A percentile compares a stretch with the other conserved stretches of the same genome.
phyloP scores from a whole-genome alignment of 1,139 yeast species.

The Debaryomycetaceae sp. region DNA sequence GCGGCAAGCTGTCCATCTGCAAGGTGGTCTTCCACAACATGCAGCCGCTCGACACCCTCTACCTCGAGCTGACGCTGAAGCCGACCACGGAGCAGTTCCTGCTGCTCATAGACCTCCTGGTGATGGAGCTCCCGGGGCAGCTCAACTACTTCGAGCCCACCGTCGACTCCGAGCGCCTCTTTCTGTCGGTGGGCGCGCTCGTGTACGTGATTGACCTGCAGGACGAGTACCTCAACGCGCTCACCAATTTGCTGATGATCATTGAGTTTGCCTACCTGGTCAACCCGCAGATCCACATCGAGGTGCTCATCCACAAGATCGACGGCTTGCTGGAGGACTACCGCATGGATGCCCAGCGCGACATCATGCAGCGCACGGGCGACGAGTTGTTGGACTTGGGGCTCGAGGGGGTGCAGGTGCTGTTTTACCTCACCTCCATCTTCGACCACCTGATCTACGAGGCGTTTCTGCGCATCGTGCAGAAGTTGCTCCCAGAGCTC shows the following conservation, averaged over 20 bases:
- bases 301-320: slow-evolving; percentile 89
- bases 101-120: slow-evolving; percentile 79
- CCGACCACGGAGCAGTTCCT: slow-evolving; percentile 78
- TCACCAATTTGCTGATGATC: slow-evolving; percentile 83
- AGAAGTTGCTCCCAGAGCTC: slow-evolving; percentile 82
- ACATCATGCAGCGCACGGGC: slow-evolving; percentile 92
- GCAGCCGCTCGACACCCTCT: slow-evolving; percentile 92
- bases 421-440: slow-evolving; percentile 87
- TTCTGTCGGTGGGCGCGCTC: slow-evolving; percentile 84
- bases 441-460: slow-evolving; percentile 96
- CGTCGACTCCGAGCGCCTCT: slow-evolving; percentile 72
- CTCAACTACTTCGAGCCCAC: slow-evolving; percentile 82
- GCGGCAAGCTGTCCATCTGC: slow-evolving; percentile 88
- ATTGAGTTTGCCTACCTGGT: slow-evolving; percentile 84
- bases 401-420: slow-evolving; percentile 83
- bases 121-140: slow-evolving; percentile 97
- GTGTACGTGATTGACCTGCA: slow-evolving; percentile 94
- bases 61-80: slow-evolving; percentile 83
- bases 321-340: slow-evolving; percentile 95
- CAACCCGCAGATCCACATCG: slow-evolving; percentile 83
- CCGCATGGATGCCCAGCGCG: slow-evolving; percentile 90
- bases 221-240: slow-evolving; percentile 89
- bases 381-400: slow-evolving; percentile 90
- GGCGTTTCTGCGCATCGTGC: slow-evolving; percentile 90
- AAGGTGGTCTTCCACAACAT: slow-evolving; percentile 94